A percentile compares a stretch with the other conserved stretches of the same genome.
Evolutionary conservation across 306 rosid genomes (phyloP).

Genomic region (Casuarina glauca): DNA sequence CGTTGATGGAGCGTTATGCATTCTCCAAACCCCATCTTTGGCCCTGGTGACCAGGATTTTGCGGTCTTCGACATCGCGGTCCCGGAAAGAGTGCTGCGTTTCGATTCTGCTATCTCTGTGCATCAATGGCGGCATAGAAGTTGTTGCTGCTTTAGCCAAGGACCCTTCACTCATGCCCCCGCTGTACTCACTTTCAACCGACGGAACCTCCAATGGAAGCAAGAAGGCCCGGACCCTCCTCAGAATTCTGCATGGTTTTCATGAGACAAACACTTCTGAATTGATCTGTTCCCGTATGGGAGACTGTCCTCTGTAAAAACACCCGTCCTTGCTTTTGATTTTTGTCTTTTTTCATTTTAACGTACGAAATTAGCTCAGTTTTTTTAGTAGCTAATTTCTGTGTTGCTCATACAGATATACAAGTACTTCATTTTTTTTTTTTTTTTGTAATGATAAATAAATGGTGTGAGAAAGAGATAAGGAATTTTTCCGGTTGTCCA

Average conservation of each 20-base stretch:
- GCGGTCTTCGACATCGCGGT: slow-evolving; percentile 21
- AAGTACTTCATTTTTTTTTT: background rate
- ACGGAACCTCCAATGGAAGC: slow-evolving; percentile 49
- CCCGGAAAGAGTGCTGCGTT: slow-evolving; percentile 61
- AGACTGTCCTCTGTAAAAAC: background rate
- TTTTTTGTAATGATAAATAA: slow-evolving; percentile 16
- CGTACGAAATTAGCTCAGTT: slow-evolving; percentile 42
- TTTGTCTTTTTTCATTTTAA: background rate
- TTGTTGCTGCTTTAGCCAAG: slow-evolving; percentile 45
- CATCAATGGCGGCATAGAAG: slow-evolving; percentile 53
- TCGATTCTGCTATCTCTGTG: slow-evolving; percentile 60
- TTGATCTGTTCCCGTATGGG: slow-evolving; percentile 44
- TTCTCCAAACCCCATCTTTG: slow-evolving; percentile 38
- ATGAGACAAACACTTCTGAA: slow-evolving; percentile 38
- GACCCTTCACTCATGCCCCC: slow-evolving; percentile 51
- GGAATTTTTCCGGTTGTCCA: background rate
- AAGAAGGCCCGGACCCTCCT: slow-evolving; percentile 74
- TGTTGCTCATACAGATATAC: slow-evolving; percentile 5
- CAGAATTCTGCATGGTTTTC: slow-evolving; percentile 55
- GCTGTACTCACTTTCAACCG: slow-evolving; percentile 58
- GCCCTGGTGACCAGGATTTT: slow-evolving; percentile 33
- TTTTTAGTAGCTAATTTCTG: slow-evolving; percentile 34
- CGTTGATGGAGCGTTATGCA: slow-evolving; percentile 49
- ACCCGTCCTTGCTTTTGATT: slow-evolving; percentile 18
- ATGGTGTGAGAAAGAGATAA: background rate